These are phyloP conservation scores for Pyrus betulifolia DNA, from an alignment of 306 rosid species.

Conservation along the genomic window DNA sequence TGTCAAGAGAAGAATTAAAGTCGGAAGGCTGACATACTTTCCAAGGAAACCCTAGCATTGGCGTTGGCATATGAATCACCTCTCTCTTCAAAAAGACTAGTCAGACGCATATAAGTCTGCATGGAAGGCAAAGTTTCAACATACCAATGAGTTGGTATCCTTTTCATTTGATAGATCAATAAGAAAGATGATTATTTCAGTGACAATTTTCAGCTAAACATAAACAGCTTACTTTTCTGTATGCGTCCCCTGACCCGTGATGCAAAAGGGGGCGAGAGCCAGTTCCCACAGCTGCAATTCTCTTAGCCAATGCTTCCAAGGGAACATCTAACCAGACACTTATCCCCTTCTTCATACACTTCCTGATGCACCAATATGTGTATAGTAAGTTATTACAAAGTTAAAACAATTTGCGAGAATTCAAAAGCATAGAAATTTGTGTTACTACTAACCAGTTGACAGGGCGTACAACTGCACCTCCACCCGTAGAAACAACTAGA, in stretches of 20 bases:
- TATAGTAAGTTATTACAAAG: neutral
- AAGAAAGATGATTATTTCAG: neutral
- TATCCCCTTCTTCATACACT: constrained; percentile 77
- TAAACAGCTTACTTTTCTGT: constrained; percentile 48
- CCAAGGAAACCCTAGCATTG: constrained; percentile 66
- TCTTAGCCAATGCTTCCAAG: constrained; percentile 74
- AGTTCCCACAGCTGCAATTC: constrained; percentile 89
- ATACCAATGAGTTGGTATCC: neutral
- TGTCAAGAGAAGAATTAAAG: neutral
- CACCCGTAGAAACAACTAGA: constrained; percentile 85
- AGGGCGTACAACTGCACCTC: constrained; percentile 82
- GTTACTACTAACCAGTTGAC: constrained; percentile 62
- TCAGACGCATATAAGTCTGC: constrained; percentile 69
- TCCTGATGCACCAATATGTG: constrained; percentile 42
- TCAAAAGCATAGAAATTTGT: neutral
- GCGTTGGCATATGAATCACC: constrained; percentile 76
- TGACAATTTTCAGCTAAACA: neutral
- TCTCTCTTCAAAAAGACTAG: constrained; percentile 72
- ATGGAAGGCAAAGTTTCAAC: constrained; percentile 13
- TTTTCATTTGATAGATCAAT: neutral
- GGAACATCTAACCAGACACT: constrained; percentile 97
- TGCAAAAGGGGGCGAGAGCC: constrained; percentile 87
- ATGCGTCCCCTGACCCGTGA: constrained; percentile 67
- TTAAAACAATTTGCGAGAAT: neutral
- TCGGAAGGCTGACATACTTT: constrained; percentile 43